A percentile compares a stretch with the other conserved stretches of the same genome.
phyloP scores from a whole-genome alignment of 2,329 filamentous ascomycete genomes.

The Colletotrichum sp. region DNA sequence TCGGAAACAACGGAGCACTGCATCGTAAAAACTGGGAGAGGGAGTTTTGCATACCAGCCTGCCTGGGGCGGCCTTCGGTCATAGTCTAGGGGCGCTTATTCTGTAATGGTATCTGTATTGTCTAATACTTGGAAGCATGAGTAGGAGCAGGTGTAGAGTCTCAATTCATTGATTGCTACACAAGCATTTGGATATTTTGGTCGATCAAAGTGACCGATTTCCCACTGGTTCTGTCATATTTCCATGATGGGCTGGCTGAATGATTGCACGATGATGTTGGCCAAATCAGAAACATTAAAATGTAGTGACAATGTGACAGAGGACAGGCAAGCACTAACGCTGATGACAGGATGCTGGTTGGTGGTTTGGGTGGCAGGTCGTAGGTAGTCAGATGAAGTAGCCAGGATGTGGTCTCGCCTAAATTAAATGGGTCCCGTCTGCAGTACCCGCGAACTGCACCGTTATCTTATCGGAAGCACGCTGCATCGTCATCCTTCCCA shows the following conservation, averaged over 20 bases:
- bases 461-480: conserved; percentile 14
- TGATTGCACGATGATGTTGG: neutral
- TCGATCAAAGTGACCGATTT: neutral
- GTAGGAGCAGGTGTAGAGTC: neutral
- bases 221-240: neutral
- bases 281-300: neutral
- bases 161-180: neutral
- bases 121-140: neutral
- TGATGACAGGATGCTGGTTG: neutral
- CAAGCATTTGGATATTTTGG: neutral
- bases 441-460: neutral
- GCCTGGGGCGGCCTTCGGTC: neutral
- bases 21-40: neutral
- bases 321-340: neutral
- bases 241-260: neutral
- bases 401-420: conserved; percentile 1
- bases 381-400: neutral
- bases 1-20: neutral
- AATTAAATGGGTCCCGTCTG: neutral
- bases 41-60: conserved; percentile 11
- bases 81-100: neutral
- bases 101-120: neutral
- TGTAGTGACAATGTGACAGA: neutral
- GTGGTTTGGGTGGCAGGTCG: neutral
- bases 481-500: neutral